Evolutionary conservation across 352 stramenopile species (phyloP).

Genomic region (Phytophthora pseudosyringae): DNA sequence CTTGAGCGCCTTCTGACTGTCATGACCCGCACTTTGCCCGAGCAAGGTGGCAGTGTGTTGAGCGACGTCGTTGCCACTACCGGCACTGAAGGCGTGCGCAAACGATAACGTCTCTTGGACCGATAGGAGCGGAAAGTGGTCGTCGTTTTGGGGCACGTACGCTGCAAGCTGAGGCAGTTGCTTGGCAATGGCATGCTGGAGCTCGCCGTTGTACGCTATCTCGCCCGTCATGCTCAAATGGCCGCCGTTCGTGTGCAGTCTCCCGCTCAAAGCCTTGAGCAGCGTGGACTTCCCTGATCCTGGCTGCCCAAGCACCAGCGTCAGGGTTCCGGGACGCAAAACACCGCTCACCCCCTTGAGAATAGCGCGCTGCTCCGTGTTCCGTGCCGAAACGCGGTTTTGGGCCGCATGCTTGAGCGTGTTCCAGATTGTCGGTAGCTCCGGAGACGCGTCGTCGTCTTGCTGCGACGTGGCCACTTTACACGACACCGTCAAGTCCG

Average conservation of each 20-base stretch:
- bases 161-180: slow-evolving; percentile 9
- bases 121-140: slow-evolving; percentile 11
- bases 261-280: slow-evolving; percentile 49
- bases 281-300: slow-evolving; percentile 28
- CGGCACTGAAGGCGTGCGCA: slow-evolving; percentile 8
- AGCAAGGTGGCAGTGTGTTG: neutral
- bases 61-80: neutral
- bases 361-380: slow-evolving; percentile 16
- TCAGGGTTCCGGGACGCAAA: slow-evolving; percentile 20
- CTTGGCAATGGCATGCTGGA: slow-evolving; percentile 1
- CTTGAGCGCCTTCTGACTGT: slow-evolving; percentile 7
- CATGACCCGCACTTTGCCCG: neutral
- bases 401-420: slow-evolving; percentile 4
- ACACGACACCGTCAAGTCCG: slow-evolving; percentile 18
- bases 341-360: slow-evolving; percentile 27
- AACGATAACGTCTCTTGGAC: slow-evolving; percentile 19
- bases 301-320: slow-evolving; percentile 21
- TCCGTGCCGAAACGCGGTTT: slow-evolving; percentile 3
- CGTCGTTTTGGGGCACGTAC: slow-evolving; percentile 11
- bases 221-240: slow-evolving; percentile 9
- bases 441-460: neutral
- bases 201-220: slow-evolving; percentile 19
- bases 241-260: slow-evolving; percentile 35
- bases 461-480: slow-evolving; percentile 7
- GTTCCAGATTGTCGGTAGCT: slow-evolving; percentile 22